Evolutionary conservation across 1,284 basidiomycete genomes (phyloP).

Genomic region (Ganoderma leucocontextum): DNA sequence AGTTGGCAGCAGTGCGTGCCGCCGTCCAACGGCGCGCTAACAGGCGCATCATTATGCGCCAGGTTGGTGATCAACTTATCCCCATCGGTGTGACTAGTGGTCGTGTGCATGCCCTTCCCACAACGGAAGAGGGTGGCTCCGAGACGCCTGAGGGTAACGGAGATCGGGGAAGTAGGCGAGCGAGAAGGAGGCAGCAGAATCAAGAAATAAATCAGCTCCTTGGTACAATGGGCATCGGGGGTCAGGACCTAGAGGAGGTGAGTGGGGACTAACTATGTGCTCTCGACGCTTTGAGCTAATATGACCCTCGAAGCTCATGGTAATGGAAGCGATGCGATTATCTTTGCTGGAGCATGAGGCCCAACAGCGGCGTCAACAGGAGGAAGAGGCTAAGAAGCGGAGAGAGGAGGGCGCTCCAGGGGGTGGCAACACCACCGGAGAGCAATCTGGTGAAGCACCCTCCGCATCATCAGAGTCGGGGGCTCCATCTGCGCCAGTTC

Average conservation of each 20-base stretch:
- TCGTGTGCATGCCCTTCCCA: constrained; percentile 71
- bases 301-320: constrained; percentile 77
- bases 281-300: not conserved
- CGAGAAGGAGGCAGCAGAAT: constrained; percentile 63
- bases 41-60: constrained; percentile 96
- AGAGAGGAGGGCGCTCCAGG: constrained; percentile 36
- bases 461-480: constrained; percentile 1
- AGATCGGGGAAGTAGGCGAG: constrained; percentile 57
- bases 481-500: not conserved
- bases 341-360: constrained; percentile 93
- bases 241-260: constrained; percentile 91
- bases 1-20: constrained; percentile 88
- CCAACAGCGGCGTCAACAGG: constrained; percentile 74
- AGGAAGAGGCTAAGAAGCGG: constrained; percentile 61
- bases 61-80: constrained; percentile 96
- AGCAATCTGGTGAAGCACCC: constrained; percentile 12
- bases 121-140: constrained; percentile 56
- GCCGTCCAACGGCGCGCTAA: constrained; percentile 91
- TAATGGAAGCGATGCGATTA: constrained; percentile 98
- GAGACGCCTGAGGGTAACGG: constrained; percentile 51
- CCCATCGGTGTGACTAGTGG: constrained; percentile 94
- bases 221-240: constrained; percentile 73
- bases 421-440: constrained; percentile 10
- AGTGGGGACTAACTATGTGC: constrained; percentile 36
- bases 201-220: constrained; percentile 63